These are phyloP conservation scores for Vitis labrusca DNA, from an alignment of 164 flowering plant species.

Conservation along the genomic window DNA sequence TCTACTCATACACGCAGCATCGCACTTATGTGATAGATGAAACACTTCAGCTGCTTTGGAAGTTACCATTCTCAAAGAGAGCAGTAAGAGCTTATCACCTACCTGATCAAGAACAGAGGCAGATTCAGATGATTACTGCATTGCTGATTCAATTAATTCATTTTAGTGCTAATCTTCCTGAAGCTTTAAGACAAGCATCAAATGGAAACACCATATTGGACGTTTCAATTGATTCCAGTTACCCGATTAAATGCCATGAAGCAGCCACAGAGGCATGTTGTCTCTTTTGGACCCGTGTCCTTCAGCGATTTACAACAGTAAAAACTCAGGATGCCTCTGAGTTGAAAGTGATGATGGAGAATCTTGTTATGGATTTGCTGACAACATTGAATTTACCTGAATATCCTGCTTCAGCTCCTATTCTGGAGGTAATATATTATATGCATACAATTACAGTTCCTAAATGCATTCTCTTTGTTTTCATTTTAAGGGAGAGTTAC, in stretches of 20 bases:
- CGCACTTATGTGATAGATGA: constrained; percentile 79
- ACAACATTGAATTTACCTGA: constrained; percentile 87
- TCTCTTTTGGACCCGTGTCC: constrained; percentile 90
- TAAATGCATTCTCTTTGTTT: constrained; percentile 5
- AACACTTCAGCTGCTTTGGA: constrained; percentile 75
- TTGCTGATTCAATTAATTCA: constrained; percentile 91
- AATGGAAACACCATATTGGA: constrained; percentile 52
- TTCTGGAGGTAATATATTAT: constrained; percentile 67
- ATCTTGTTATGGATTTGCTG: constrained; percentile 81
- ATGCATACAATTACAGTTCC: neutral
- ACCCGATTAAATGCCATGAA: constrained; percentile 68
- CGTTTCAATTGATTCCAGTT: constrained; percentile 53
- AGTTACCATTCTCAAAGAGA: constrained; percentile 80
- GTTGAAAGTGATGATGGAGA: constrained; percentile 76
- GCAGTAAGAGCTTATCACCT: constrained; percentile 78
- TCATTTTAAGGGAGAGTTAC: constrained; percentile 18
- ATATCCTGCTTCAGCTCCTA: constrained; percentile 87
- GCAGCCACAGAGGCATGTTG: constrained; percentile 80
- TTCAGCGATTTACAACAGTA: constrained; percentile 69
- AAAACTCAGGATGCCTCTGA: constrained; percentile 88
- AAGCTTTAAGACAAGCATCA: constrained; percentile 48
- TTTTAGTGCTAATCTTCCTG: constrained; percentile 75
- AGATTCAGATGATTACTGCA: constrained; percentile 93
- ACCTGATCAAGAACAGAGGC: constrained; percentile 93
- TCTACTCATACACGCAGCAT: constrained; percentile 77